Conservation (phyloP, 768 basidiomycete genomes). For the Pisolithus orientalis region DNA sequence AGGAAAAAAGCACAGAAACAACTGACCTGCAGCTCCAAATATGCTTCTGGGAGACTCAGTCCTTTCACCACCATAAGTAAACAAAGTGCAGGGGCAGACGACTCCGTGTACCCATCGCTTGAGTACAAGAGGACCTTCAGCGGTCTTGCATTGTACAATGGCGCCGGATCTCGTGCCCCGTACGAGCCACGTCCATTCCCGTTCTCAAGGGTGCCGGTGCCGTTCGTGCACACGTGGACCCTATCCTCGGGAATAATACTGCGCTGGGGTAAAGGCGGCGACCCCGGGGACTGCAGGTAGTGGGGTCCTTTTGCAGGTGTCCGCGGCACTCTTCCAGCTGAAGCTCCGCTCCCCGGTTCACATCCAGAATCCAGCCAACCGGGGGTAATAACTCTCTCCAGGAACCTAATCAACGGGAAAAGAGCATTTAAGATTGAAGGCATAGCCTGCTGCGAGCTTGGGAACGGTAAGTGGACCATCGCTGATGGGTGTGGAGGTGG, state of each 20-base stretch:
- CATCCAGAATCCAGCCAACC: constrained; percentile 10
- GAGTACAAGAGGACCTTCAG: constrained; percentile 76
- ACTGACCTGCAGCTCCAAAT: constrained; percentile 73
- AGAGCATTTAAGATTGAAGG: constrained; percentile 50
- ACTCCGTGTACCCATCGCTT: constrained; percentile 90
- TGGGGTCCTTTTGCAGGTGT: constrained; percentile 7
- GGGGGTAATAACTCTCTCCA: constrained; percentile 61
- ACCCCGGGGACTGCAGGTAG: constrained; percentile 12
- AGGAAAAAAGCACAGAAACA: not conserved
- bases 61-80: constrained; percentile 75
- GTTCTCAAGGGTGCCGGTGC: constrained; percentile 15
- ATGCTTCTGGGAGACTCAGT: constrained; percentile 78
- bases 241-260: constrained; percentile 3
- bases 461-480: constrained; percentile 71
- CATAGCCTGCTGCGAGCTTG: constrained; percentile 55
- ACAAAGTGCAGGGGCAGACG: constrained; percentile 78
- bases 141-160: constrained; percentile 44
- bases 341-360: not conserved
- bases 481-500: constrained; percentile 69
- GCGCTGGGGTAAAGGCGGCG: constrained; percentile 6
- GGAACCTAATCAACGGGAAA: constrained; percentile 58
- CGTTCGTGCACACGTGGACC: constrained; percentile 4
- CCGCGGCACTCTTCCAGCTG: not conserved
- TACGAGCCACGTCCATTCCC: not conserved
- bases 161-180: constrained; percentile 18